Conservation (phyloP, 2,329 filamentous ascomycete genomes). For the Emergomyces orientalis region DNA sequence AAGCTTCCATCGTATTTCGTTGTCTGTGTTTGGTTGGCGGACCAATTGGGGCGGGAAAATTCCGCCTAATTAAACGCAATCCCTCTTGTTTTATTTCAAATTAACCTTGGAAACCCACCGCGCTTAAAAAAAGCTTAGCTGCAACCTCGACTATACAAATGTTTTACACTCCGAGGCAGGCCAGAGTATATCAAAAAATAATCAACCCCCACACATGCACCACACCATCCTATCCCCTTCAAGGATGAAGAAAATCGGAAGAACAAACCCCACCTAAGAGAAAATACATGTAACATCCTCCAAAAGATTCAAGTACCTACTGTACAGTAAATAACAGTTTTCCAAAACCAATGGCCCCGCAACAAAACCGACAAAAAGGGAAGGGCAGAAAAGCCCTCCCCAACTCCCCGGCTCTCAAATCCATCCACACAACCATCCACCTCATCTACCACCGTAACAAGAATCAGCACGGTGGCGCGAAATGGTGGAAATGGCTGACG, state of each 20-base stretch:
- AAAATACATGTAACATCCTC: not conserved
- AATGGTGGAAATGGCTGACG: slow-evolving; percentile 72
- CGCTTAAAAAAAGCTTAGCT: not conserved
- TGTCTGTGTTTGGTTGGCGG: no score
- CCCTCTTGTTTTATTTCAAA: no score
- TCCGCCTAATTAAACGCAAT: no score
- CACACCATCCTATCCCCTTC: no score
- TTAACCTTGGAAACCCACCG: no score
- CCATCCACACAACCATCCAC: slow-evolving; percentile 45
- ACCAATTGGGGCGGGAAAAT: no score
- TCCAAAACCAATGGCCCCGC: not conserved
- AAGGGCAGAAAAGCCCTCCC: not conserved
- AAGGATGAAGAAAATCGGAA: no score
- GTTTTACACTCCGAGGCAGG: not conserved
- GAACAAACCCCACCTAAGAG: no score
- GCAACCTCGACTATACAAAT: not conserved
- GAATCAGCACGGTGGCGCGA: slow-evolving; percentile 74
- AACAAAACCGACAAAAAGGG: not conserved
- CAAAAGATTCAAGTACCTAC: no score
- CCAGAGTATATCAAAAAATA: not conserved
- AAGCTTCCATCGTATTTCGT: no score
- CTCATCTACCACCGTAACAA: slow-evolving; percentile 74
- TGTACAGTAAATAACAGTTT: no score
- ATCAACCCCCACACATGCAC: no score
- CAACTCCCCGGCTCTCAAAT: slow-evolving; percentile 20